Evolutionary conservation across 2,329 filamentous ascomycete species (phyloP).

Genomic region (Fusarium phyllophilum): DNA sequence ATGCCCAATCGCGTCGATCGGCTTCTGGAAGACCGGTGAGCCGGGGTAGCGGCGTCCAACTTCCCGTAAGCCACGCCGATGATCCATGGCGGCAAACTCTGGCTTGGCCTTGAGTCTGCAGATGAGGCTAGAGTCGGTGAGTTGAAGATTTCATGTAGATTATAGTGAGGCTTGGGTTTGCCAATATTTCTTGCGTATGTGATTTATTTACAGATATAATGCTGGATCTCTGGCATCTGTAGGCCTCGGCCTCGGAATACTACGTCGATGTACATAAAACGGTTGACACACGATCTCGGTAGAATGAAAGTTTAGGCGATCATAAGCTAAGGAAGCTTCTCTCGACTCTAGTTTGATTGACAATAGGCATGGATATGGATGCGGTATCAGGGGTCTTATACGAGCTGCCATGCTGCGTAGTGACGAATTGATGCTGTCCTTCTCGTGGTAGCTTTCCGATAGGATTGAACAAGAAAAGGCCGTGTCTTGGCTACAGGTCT

Average conservation of each 20-base stretch:
- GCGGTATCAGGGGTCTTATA: conserved; percentile 16
- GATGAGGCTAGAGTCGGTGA: conserved; percentile 11
- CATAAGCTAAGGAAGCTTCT: not conserved
- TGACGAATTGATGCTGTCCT: not conserved
- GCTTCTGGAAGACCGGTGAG: conserved; percentile 31
- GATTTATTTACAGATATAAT: not conserved
- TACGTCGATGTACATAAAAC: conserved; percentile 5
- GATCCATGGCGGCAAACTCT: not conserved
- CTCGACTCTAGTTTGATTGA: not conserved
- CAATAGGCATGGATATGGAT: conserved; percentile 1
- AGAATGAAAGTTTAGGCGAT: not conserved
- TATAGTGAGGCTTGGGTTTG: not conserved
- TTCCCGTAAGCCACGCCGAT: conserved; percentile 13
- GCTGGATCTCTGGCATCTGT: not conserved
- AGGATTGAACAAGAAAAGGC: not conserved
- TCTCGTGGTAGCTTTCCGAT: not conserved
- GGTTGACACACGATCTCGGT: not conserved
- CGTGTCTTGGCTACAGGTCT: not conserved
- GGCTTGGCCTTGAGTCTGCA: not conserved
- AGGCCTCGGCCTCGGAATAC: not conserved
- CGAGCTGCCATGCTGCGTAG: conserved; percentile 1
- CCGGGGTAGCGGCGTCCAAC: conserved; percentile 8
- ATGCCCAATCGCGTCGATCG: conserved; percentile 19
- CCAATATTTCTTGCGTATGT: not conserved
- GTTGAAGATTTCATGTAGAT: not conserved